These are phyloP conservation scores for Trichoderma reesei DNA, from an alignment of 495 filamentous ascomycete species.

Conservation along the genomic window DNA sequence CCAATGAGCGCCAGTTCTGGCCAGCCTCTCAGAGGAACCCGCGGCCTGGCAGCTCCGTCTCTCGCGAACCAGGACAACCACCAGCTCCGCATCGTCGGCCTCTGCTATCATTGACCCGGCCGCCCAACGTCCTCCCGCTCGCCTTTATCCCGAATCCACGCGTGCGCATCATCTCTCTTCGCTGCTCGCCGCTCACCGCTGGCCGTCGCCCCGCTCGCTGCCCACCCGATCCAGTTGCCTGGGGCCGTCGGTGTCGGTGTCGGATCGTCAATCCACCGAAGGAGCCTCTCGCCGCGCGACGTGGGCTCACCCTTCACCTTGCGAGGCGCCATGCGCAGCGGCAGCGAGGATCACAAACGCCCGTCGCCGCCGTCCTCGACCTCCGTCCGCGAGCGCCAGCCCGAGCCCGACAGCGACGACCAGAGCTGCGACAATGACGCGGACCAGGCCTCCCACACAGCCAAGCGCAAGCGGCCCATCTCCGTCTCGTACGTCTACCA, in stretches of 20 bases:
- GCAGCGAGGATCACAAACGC: slow-evolving; percentile 1
- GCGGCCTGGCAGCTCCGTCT: not conserved
- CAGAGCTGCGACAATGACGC: slow-evolving; percentile 30
- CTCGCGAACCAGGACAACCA: not conserved
- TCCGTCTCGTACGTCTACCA: slow-evolving; percentile 42
- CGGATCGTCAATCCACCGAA: slow-evolving; percentile 7
- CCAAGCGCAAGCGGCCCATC: slow-evolving; percentile 47
- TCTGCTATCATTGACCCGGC: not conserved
- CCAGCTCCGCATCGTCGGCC: not conserved
- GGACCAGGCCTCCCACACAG: slow-evolving; percentile 25
- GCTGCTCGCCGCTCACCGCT: not conserved
- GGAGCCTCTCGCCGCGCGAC: not conserved
- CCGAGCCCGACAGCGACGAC: slow-evolving; percentile 31
- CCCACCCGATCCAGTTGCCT: not conserved
- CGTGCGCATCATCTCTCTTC: not conserved
- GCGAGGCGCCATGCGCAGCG: slow-evolving; percentile 5
- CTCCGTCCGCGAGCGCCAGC: slow-evolving; percentile 16
- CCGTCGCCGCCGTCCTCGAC: slow-evolving; percentile 1
- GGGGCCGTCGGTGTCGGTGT: not conserved
- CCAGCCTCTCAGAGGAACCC: no score
- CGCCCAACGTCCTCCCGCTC: slow-evolving; percentile 24
- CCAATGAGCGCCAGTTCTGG: slow-evolving; percentile 7
- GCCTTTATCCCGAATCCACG: slow-evolving; percentile 36
- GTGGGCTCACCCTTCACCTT: not conserved
- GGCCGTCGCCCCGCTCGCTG: slow-evolving; percentile 3